Evolutionary conservation across 768 basidiomycete genomes (phyloP).

Genomic region (Suillus decipiens): DNA sequence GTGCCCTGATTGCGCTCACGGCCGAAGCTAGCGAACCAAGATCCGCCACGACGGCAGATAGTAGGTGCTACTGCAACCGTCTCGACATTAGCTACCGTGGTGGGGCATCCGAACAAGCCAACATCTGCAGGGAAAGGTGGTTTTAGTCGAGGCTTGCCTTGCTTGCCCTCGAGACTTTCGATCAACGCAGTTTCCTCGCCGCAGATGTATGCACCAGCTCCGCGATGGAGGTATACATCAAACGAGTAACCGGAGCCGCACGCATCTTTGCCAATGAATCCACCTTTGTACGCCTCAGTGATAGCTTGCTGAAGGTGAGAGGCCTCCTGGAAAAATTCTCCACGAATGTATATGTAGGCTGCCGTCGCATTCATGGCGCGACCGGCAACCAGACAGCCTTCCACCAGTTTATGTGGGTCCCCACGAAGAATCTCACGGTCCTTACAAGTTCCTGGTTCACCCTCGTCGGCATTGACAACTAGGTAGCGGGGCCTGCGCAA

Average conservation of each 20-base stretch:
- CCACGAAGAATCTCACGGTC: constrained; percentile 98
- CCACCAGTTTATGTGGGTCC: constrained; percentile 97
- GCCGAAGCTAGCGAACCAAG: constrained; percentile 94
- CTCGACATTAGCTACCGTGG: constrained; percentile 98
- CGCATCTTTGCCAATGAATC: constrained; percentile 85
- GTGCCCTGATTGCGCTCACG: constrained; percentile 92
- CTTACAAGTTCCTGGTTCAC: constrained; percentile 98
- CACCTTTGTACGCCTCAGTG: constrained; percentile 89
- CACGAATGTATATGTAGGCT: constrained; percentile 99
- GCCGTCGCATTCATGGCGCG: constrained; percentile 97
- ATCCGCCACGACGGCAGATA: constrained; percentile 83
- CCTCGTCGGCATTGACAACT: constrained; percentile 98
- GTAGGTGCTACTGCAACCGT: constrained; percentile 98
- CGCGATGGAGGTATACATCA: constrained; percentile 98
- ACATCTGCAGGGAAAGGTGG: constrained; percentile 99
- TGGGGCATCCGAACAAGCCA: constrained; percentile 95
- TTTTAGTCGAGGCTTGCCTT: constrained; percentile 96
- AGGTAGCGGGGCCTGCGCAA: constrained; percentile 84
- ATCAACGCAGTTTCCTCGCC: constrained; percentile 98
- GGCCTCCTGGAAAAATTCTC: constrained; percentile 97
- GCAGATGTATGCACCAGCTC: constrained; percentile 98
- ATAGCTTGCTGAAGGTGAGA: constrained; percentile 94
- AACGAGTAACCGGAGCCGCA: constrained; percentile 94
- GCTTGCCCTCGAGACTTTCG: constrained; percentile 96
- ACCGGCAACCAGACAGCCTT: constrained; percentile 96